Conservation (phyloP, 129 eudicot species). For the Pulicaria dysenterica region DNA sequence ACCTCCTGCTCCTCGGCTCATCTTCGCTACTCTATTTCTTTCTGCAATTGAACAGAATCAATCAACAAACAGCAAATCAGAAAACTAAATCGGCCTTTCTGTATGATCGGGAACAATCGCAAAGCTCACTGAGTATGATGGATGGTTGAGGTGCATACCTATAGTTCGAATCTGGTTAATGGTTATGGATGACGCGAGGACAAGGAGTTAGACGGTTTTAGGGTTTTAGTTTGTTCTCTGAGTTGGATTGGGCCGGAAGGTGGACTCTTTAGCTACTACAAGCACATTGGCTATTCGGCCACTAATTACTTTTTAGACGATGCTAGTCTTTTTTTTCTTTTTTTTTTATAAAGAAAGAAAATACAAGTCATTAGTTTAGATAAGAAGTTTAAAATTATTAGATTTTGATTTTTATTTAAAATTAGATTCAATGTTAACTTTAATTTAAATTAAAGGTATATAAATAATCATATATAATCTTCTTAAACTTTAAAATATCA, state of each 20-base stretch:
- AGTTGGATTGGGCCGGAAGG: neutral
- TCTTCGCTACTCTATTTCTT: conserved; percentile 8
- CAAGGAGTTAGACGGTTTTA: conserved; percentile 1
- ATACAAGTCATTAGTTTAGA: too few species aligned
- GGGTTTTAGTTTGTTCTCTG: conserved; percentile 13
- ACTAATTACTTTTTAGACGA: too few species aligned
- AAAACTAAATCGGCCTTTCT: neutral
- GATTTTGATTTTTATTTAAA: too few species aligned
- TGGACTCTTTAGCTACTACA: too few species aligned
- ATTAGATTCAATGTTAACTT: too few species aligned
- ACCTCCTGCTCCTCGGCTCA: conserved; percentile 32
- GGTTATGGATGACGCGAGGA: neutral
- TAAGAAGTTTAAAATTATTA: too few species aligned
- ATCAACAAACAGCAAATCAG: neutral
- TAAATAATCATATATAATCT: too few species aligned
- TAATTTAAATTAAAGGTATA: too few species aligned
- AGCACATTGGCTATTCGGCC: too few species aligned
- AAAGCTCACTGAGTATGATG: neutral
- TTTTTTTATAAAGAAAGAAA: too few species aligned
- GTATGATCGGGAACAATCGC: neutral
- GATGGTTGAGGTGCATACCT: conserved; percentile 13
- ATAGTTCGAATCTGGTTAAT: neutral
- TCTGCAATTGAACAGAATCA: conserved; percentile 5
- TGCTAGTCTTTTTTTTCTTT: too few species aligned
- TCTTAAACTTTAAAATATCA: too few species aligned